A percentile compares a stretch with the other conserved stretches of the same genome.
phyloP scores from a whole-genome alignment of 495 filamentous ascomycete species.

The Parathielavia appendiculata region DNA sequence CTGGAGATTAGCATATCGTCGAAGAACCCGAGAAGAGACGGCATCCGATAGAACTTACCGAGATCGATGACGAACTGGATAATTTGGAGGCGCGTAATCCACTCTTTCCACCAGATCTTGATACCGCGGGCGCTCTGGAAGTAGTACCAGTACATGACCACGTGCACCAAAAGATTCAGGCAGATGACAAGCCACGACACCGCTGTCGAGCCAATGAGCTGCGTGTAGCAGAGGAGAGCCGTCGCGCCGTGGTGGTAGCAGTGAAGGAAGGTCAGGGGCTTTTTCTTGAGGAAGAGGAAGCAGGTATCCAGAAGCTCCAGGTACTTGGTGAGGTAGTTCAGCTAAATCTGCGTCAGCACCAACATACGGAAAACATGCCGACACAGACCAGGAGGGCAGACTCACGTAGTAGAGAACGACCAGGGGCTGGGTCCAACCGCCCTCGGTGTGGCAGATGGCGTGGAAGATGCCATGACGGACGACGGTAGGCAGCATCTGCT shows the following conservation, averaged over 20 bases:
- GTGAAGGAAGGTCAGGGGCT: constrained; percentile 81
- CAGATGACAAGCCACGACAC: constrained; percentile 75
- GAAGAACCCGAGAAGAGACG: not conserved
- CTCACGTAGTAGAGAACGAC: constrained; percentile 77
- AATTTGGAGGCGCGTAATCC: constrained; percentile 83
- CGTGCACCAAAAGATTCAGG: constrained; percentile 73
- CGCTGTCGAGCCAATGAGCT: constrained; percentile 71
- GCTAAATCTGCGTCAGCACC: constrained; percentile 45
- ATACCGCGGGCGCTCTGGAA: constrained; percentile 80
- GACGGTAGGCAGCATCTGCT: constrained; percentile 66
- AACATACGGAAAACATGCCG: not conserved
- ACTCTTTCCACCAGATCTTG: constrained; percentile 86
- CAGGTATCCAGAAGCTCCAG: constrained; percentile 75
- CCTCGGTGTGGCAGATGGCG: constrained; percentile 61
- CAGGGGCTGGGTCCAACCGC: constrained; percentile 74
- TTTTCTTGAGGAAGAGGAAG: constrained; percentile 84
- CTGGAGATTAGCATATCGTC: constrained; percentile 19
- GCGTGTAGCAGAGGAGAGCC: constrained; percentile 79
- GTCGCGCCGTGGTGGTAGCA: constrained; percentile 81
- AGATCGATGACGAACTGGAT: constrained; percentile 76
- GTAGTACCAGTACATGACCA: constrained; percentile 75
- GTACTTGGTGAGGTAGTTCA: constrained; percentile 83
- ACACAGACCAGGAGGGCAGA: constrained; percentile 8
- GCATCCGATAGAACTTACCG: constrained; percentile 46
- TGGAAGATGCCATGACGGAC: constrained; percentile 64